Evolutionary conservation across 2,329 filamentous ascomycete species (phyloP).

Genomic region (Penicillium brevicompactum): DNA sequence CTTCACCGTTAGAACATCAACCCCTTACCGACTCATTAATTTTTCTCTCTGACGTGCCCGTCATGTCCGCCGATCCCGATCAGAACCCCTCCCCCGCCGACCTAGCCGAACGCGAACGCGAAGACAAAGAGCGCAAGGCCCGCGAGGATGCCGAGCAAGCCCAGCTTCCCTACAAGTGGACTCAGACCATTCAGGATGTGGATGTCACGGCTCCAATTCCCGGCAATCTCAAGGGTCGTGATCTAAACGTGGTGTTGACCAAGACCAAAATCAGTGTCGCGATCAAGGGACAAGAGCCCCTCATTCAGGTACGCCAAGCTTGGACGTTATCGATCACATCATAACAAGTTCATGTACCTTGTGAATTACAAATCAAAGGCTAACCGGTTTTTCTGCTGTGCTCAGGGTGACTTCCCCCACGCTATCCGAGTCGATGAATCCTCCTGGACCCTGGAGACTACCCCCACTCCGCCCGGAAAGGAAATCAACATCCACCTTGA

Average conservation of each 20-base stretch:
- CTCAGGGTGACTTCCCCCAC: slow-evolving; percentile 80
- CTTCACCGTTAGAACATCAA: not conserved
- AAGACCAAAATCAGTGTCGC: slow-evolving; percentile 76
- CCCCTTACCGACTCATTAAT: not conserved
- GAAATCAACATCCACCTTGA: slow-evolving; percentile 88
- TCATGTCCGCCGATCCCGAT: slow-evolving; percentile 37
- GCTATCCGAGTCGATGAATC: slow-evolving; percentile 80
- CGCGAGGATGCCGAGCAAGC: slow-evolving; percentile 87
- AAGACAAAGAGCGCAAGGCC: slow-evolving; percentile 62
- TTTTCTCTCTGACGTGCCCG: slow-evolving; percentile 7
- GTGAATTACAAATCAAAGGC: not conserved
- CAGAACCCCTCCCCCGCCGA: slow-evolving; percentile 33
- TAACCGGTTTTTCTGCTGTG: slow-evolving; percentile 1
- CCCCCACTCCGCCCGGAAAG: slow-evolving; percentile 59
- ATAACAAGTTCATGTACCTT: not conserved
- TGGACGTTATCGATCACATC: not conserved
- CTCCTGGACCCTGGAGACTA: slow-evolving; percentile 85
- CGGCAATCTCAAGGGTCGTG: slow-evolving; percentile 78
- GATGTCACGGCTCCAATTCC: slow-evolving; percentile 79
- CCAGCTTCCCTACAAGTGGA: slow-evolving; percentile 95
- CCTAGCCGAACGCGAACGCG: slow-evolving; percentile 53
- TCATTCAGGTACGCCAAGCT: slow-evolving; percentile 68
- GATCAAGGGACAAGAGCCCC: slow-evolving; percentile 83
- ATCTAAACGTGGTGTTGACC: slow-evolving; percentile 80
- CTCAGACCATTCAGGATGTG: slow-evolving; percentile 85